phyloP scores from a whole-genome alignment of 2,329 filamentous ascomycete species.

The Ampelomyces quisqualis region DNA sequence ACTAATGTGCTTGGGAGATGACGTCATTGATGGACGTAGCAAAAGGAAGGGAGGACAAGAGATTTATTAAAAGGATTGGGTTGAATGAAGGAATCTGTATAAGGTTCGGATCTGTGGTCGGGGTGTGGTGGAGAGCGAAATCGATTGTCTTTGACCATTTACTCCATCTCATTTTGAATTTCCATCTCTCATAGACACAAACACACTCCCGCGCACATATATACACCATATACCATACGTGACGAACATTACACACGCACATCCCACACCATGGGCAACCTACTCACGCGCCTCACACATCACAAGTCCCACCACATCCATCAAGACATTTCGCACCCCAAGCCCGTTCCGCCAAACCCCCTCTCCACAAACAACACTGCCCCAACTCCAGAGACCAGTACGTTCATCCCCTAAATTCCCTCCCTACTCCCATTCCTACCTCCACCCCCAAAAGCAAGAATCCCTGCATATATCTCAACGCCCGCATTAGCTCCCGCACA shows the following conservation, averaged over 20 bases:
- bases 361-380: not conserved
- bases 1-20: conserved; percentile 3
- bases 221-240: not conserved
- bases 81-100: conserved; percentile 1
- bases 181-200: not conserved
- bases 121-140: too few relatives aligned
- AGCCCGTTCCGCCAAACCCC: not conserved
- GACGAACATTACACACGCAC: not conserved
- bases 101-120: too few relatives aligned
- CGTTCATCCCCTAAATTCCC: not conserved
- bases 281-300: conserved; percentile 5
- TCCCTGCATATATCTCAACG: not conserved
- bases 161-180: not conserved
- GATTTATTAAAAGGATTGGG: not conserved
- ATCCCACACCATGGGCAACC: conserved; percentile 4
- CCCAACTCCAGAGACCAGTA: not conserved
- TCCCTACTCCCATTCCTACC: not conserved
- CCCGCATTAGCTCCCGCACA: too few relatives aligned
- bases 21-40: conserved; percentile 4
- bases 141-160: too few relatives aligned
- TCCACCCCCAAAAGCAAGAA: too few relatives aligned
- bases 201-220: not conserved
- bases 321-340: not conserved
- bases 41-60: conserved; percentile 2
- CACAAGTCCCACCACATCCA: conserved; percentile 1